A percentile compares a stretch with the other conserved stretches of the same genome.
Conservation (phyloP, 2,329 filamentous ascomycete genomes). For the Escovopsis weberi region DNA sequence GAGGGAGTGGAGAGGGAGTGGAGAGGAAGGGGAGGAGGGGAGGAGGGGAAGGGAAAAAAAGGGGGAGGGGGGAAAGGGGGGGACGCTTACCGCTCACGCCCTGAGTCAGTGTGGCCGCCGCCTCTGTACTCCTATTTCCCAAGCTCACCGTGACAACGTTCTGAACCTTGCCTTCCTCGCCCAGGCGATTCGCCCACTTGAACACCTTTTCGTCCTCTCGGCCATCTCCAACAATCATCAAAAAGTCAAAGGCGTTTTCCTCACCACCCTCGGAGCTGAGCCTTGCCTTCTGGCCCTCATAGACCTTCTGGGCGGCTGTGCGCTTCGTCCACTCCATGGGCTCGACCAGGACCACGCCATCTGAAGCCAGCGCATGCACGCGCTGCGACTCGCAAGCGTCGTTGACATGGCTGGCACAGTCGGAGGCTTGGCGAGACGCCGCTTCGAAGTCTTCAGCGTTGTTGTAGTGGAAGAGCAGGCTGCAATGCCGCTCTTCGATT, state of each 20-base stretch:
- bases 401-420: slow-evolving; percentile 91
- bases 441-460: slow-evolving; percentile 62
- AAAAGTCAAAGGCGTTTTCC: slow-evolving; percentile 54
- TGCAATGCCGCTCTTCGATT: slow-evolving; percentile 85
- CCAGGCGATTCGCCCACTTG: slow-evolving; percentile 76
- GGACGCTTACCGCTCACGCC: slow-evolving; percentile 66
- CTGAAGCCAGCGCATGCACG: slow-evolving; percentile 69
- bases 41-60: too few species aligned
- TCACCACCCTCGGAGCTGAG: slow-evolving; percentile 16
- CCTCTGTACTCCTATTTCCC: slow-evolving; percentile 77
- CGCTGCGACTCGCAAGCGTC: slow-evolving; percentile 74
- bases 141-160: slow-evolving; percentile 76
- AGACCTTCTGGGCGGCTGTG: slow-evolving; percentile 63
- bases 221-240: slow-evolving; percentile 81
- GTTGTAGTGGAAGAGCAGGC: slow-evolving; percentile 80
- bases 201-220: slow-evolving; percentile 91
- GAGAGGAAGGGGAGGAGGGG: too few species aligned
- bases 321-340: slow-evolving; percentile 78
- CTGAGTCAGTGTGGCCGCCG: slow-evolving; percentile 71
- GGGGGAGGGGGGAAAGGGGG: not conserved
- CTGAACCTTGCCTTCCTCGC: slow-evolving; percentile 40
- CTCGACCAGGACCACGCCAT: slow-evolving; percentile 72
- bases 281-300: slow-evolving; percentile 38
- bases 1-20: too few species aligned
- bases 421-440: slow-evolving; percentile 66